Evolutionary conservation across 202 grass and related monocot genomes (phyloP), one percentile per base, ranked within the genome.

Genomic region (Carex arenaria): DNA sequence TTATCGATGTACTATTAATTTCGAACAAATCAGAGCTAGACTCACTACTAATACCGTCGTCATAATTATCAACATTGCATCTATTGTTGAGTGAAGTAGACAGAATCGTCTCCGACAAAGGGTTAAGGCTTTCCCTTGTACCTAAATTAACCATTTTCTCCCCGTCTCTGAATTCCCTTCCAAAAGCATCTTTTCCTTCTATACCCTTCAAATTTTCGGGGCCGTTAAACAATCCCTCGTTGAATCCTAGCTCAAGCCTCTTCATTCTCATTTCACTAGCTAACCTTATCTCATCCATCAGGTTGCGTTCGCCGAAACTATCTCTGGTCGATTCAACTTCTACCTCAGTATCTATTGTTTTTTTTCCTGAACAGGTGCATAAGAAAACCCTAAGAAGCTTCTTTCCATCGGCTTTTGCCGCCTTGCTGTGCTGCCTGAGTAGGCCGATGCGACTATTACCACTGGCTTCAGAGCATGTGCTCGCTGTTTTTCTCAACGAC

Each of bases 11-110:
- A 82, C 91, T 98, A 88, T 89, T 94, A 76, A 98, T 95, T 90
- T 98, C 96, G 85, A 98, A 98, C 93, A 98, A 81, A 82, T 98
- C 96, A 12, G 96, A 98, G 63, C 96, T 98, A 73, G 91, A 85
- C 57, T 98, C 91, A 67, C 96, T 98, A 14, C 89, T 76, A 20
- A 57, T 67, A 51, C 66, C 91, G 0, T 88, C 57, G 0, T 64
- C 73, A 6, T 30, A 61, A 36, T 38, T 38, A 60, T 38, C 30
- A 1, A 9, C n/a, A 61, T 28, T 36, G 6, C 75, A 8, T 19
- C 45, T 30, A 31, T 6, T 54, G 32, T 78, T 85, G 49, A 86
- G 54, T 12, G 85, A 82, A 74, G 87, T 67, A 26, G 77, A 78
- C 57, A 79, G 47, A 0, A 83, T 86, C 26, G 26, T 26, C 34